Evolutionary conservation across 495 filamentous ascomycete species (phyloP).

Genomic region (Aspergillus mulundensis): DNA sequence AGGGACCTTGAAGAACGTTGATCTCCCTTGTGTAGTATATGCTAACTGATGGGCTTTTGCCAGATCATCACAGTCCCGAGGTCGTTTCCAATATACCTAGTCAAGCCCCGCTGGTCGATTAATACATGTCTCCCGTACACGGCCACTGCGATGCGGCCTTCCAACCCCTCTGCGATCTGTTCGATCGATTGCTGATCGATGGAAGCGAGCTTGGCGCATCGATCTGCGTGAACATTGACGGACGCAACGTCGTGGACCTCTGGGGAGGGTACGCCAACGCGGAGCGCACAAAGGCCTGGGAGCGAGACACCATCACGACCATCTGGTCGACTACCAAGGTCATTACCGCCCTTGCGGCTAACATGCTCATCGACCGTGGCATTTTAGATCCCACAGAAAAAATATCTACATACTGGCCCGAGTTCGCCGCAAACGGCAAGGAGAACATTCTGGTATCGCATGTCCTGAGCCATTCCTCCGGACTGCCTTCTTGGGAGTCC

Average conservation of each 20-base stretch:
- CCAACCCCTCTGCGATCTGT: conserved; percentile 25
- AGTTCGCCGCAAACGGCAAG: conserved; percentile 42
- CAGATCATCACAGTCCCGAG: no score
- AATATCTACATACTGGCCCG: conserved; percentile 44
- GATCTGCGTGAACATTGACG: conserved; percentile 37
- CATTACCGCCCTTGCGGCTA: conserved; percentile 32
- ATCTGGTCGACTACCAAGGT: conserved; percentile 42
- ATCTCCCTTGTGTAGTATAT: no score
- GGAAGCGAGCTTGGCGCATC: conserved; percentile 40
- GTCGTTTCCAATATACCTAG: no score
- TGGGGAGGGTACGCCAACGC: conserved; percentile 40
- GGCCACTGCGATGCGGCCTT: conserved; percentile 35
- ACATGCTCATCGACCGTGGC: conserved; percentile 35
- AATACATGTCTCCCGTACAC: conserved; percentile 26
- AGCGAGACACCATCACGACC: conserved; percentile 31
- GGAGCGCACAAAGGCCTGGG: conserved; percentile 29
- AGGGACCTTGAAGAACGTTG: no score
- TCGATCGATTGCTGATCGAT: conserved; percentile 22
- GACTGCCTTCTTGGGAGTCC: conserved; percentile 32
- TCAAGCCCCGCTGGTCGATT: neutral
- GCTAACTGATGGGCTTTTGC: no score
- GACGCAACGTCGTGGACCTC: conserved; percentile 40
- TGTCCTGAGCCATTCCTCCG: conserved; percentile 38
- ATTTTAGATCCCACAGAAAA: conserved; percentile 32
- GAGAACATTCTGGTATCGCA: conserved; percentile 37